Conservation (phyloP, 1,284 basidiomycete species). For the Tylopilus sp. region DNA sequence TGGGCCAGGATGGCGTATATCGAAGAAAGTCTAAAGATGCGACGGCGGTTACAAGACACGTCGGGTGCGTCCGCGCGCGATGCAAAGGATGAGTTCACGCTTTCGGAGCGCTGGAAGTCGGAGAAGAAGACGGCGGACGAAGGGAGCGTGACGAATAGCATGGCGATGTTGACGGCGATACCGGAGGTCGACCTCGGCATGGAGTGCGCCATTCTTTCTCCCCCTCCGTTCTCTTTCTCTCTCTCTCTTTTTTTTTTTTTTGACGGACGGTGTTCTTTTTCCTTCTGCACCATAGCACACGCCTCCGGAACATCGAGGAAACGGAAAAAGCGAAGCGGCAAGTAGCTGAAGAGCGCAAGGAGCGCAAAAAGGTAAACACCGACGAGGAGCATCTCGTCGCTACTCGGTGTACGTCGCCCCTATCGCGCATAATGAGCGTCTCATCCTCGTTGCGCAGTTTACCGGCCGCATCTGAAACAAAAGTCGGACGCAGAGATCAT, state of each 20-base stretch:
- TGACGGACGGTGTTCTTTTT: not conserved
- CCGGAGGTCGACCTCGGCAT: constrained; percentile 97
- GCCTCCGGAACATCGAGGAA: constrained; percentile 92
- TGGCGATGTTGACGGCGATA: constrained; percentile 94
- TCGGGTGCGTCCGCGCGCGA: constrained; percentile 44
- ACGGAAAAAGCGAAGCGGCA: constrained; percentile 92
- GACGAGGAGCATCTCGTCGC: constrained; percentile 80
- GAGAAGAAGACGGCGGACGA: constrained; percentile 68
- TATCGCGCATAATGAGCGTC: not conserved
- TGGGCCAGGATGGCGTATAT: constrained; percentile 91
- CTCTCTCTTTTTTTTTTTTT: too few relatives aligned
- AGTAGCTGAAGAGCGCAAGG: constrained; percentile 71
- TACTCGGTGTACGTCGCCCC: constrained; percentile 67
- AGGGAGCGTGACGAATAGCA: constrained; percentile 87
- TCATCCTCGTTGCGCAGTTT: constrained; percentile 51
- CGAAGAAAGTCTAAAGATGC: constrained; percentile 85
- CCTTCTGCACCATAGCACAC: constrained; percentile 48
- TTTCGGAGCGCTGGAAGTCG: constrained; percentile 67
- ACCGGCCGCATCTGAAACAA: constrained; percentile 70
- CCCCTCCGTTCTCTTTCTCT: too few relatives aligned
- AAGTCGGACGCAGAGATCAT: constrained; percentile 86
- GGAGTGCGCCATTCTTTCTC: constrained; percentile 63
- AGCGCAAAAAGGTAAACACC: constrained; percentile 49
- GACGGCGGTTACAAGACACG: constrained; percentile 54
- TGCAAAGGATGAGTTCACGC: constrained; percentile 76